Conservation (phyloP, 306 rosid genomes). For the Trichosanthes truncata region DNA sequence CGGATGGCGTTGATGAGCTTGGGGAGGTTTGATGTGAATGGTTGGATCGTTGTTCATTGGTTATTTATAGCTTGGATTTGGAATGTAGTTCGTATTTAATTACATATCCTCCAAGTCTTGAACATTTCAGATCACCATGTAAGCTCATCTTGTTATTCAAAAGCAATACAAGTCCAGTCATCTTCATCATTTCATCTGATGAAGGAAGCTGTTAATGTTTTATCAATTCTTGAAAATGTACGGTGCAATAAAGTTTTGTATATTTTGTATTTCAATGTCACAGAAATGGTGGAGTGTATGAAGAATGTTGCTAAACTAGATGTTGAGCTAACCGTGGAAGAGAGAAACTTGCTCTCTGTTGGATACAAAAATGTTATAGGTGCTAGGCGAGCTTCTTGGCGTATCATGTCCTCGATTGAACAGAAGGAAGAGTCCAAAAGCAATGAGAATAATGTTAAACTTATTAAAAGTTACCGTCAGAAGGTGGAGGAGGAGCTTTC, state of each 20-base stretch:
- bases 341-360: slow-evolving; percentile 96
- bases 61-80: background rate
- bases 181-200: background rate
- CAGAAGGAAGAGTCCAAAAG: slow-evolving; percentile 96
- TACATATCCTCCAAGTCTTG: background rate
- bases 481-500: slow-evolving; percentile 94
- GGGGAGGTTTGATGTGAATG: background rate
- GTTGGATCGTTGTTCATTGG: background rate
- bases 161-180: background rate
- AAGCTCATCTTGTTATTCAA: background rate
- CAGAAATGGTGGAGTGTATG: slow-evolving; percentile 98
- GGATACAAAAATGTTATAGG: slow-evolving; percentile 98
- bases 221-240: background rate
- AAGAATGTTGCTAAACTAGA: slow-evolving; percentile 83
- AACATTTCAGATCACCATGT: background rate
- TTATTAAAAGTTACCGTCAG: slow-evolving; percentile 77
- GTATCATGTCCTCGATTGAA: slow-evolving; percentile 96
- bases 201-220: background rate
- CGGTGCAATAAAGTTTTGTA: background rate
- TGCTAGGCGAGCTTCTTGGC: slow-evolving; percentile 96
- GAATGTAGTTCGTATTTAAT: background rate
- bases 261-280: slow-evolving; percentile 7
- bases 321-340: slow-evolving; percentile 89
- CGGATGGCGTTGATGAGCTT: background rate
- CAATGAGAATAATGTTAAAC: slow-evolving; percentile 77